A percentile compares a stretch with the other conserved stretches of the same genome.
Conservation (phyloP, 2,329 filamentous ascomycete species). For the Ceratocystis variospora region DNA sequence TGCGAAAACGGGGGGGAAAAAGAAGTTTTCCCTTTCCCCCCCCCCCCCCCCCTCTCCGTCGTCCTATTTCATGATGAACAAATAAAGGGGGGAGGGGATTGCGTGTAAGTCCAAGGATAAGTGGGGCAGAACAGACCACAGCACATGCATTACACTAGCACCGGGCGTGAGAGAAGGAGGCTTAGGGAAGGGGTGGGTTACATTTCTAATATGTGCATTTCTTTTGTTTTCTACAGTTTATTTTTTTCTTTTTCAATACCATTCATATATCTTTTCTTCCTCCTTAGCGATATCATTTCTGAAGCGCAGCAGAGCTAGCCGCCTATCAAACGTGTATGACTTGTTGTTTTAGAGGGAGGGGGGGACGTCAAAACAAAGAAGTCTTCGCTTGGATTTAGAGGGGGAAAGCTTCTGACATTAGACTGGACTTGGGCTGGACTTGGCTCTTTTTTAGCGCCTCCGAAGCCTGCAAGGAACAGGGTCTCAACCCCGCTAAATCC, state of each 20-base stretch:
- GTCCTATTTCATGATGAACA: not conserved
- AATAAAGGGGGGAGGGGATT: not conserved
- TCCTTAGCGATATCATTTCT: not conserved
- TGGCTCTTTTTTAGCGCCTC: not conserved
- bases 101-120: not conserved
- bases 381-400: too few relatives aligned
- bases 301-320: not conserved
- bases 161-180: not conserved
- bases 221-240: not conserved
- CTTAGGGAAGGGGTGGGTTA: not conserved
- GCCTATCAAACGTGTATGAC: constrained; percentile 1
- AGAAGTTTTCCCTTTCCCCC: not conserved
- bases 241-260: constrained; percentile 3
- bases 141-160: not conserved
- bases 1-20: not conserved
- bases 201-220: constrained; percentile 6
- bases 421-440: not conserved
- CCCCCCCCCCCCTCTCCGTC: not conserved
- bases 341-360: not conserved
- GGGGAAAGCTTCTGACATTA: not conserved
- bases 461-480: too few relatives aligned
- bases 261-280: not conserved
- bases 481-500: too few relatives aligned
- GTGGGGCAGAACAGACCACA: not conserved
- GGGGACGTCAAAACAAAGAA: not conserved